These are phyloP conservation scores for Trichaptum fuscoviolaceum DNA, from an alignment of 768 basidiomycete species.

Conservation along the genomic window DNA sequence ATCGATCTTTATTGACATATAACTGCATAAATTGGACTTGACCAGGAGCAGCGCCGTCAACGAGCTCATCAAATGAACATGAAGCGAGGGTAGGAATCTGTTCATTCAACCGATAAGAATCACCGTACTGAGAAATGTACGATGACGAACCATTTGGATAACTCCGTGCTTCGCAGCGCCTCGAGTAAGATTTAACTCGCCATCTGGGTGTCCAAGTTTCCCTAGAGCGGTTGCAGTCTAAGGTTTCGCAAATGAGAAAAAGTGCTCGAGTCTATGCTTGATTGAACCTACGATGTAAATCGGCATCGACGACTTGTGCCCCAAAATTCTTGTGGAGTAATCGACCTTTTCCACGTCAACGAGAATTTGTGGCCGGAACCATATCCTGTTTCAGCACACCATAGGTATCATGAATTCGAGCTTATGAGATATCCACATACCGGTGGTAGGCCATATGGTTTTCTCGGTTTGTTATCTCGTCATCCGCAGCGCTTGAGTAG, in stretches of 20 bases:
- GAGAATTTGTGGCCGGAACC: conserved; percentile 87
- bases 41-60: conserved; percentile 75
- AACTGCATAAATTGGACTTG: conserved; percentile 88
- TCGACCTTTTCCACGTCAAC: conserved; percentile 84
- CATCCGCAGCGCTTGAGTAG: conserved; percentile 94
- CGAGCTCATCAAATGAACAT: conserved; percentile 92
- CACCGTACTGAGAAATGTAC: not conserved
- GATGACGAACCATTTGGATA: conserved; percentile 58
- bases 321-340: conserved; percentile 79
- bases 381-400: conserved; percentile 40
- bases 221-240: conserved; percentile 84
- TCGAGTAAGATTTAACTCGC: conserved; percentile 85
- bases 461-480: conserved; percentile 86
- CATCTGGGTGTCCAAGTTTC: conserved; percentile 94
- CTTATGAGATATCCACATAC: conserved; percentile 28
- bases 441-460: conserved; percentile 91
- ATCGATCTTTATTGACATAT: conserved; percentile 90
- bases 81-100: conserved; percentile 95
- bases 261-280: not conserved
- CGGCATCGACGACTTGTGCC: conserved; percentile 69
- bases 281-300: conserved; percentile 60
- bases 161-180: conserved; percentile 78
- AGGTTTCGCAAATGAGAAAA: not conserved
- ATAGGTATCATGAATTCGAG: conserved; percentile 4
- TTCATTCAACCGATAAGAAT: not conserved